A percentile compares a stretch with the other conserved stretches of the same genome.
Evolutionary conservation across 1,284 basidiomycete genomes (phyloP).

Genomic region (Neotropicomus parvogracilis): DNA sequence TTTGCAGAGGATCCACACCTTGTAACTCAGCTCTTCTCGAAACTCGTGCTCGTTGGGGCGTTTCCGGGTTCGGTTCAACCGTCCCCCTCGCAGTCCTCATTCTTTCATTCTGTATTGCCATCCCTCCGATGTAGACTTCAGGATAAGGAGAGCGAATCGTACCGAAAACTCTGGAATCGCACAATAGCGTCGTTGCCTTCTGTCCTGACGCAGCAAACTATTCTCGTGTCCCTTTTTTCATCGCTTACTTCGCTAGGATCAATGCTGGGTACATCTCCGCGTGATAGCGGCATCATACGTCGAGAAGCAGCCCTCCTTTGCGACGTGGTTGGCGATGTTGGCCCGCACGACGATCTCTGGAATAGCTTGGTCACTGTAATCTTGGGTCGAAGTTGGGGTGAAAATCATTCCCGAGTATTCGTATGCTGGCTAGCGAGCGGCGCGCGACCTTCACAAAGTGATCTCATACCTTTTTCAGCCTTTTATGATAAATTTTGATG

Average conservation of each 20-base stretch:
- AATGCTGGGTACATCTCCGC: slow-evolving; percentile 25
- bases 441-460: slow-evolving; percentile 33
- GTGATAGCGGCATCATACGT: slow-evolving; percentile 45
- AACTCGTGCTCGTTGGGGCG: slow-evolving; percentile 60
- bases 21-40: slow-evolving; percentile 55
- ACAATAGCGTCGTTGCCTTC: slow-evolving; percentile 51
- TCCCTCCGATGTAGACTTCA: slow-evolving; percentile 45
- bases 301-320: slow-evolving; percentile 48
- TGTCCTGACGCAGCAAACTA: slow-evolving; percentile 48
- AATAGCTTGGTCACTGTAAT: slow-evolving; percentile 49
- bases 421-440: slow-evolving; percentile 59
- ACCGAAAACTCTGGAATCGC: slow-evolving; percentile 50
- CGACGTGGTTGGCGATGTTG: slow-evolving; percentile 47
- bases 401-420: slow-evolving; percentile 57
- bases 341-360: slow-evolving; percentile 48
- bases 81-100: slow-evolving; percentile 59
- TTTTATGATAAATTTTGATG: slow-evolving; percentile 7
- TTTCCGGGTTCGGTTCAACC: slow-evolving; percentile 51
- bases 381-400: slow-evolving; percentile 54
- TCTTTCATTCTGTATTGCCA: slow-evolving; percentile 50
- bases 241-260: slow-evolving; percentile 36
- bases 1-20: slow-evolving; percentile 31
- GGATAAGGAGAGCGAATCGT: slow-evolving; percentile 30
- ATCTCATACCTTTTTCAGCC: slow-evolving; percentile 28
- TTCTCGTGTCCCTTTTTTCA: slow-evolving; percentile 57